Percentiles rank a stretch among this genome's conserved stretches.
Conservation (phyloP, 2,329 filamentous ascomycete species). For the Penicillium polonicum region DNA sequence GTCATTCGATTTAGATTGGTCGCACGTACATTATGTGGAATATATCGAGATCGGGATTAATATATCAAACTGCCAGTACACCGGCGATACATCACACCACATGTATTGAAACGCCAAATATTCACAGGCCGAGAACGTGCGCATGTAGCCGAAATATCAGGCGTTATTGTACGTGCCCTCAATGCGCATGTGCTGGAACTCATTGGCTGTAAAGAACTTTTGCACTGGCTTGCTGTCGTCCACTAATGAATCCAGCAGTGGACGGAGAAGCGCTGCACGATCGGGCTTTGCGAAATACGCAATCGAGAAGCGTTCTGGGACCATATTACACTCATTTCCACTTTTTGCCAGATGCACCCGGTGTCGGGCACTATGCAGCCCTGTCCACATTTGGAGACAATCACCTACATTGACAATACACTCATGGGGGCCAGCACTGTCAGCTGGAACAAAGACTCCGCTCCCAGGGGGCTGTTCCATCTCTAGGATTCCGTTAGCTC, state of each 20-base stretch:
- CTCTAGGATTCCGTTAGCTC: not conserved
- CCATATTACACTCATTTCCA: not conserved
- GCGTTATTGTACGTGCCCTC: not conserved
- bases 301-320: not conserved
- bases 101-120: too few relatives aligned
- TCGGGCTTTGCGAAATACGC: not conserved
- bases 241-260: not conserved
- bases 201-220: not conserved
- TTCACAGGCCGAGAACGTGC: too few relatives aligned
- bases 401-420: not conserved
- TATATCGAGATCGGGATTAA: too few relatives aligned
- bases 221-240: not conserved
- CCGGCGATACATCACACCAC: too few relatives aligned
- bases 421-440: not conserved
- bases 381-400: conserved; percentile 1
- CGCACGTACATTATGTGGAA: too few relatives aligned
- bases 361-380: not conserved
- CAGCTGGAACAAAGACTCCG: not conserved
- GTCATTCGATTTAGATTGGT: too few relatives aligned
- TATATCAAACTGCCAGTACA: too few relatives aligned
- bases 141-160: not conserved
- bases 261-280: not conserved
- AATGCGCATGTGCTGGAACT: not conserved
- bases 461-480: not conserved
- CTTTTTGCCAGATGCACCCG: not conserved